phyloP scores from a whole-genome alignment of 768 basidiomycete species.

The Boletus rex-veris region DNA sequence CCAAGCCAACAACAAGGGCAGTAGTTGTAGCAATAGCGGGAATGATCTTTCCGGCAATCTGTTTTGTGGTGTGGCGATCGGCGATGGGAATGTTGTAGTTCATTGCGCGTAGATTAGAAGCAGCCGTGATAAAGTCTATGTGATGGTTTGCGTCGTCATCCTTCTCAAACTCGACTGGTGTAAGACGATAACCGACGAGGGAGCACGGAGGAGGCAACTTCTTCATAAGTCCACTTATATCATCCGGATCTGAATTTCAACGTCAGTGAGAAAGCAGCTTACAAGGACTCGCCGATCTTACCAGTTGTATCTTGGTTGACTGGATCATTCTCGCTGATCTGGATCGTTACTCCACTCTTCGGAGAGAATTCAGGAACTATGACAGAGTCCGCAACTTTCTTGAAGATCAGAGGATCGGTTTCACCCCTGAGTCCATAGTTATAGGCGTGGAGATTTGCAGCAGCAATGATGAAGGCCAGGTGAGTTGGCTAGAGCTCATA shows the following conservation, averaged over 20 bases:
- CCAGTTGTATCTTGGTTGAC: constrained; percentile 50
- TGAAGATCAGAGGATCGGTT: constrained; percentile 73
- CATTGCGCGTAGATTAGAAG: constrained; percentile 92
- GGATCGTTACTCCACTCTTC: constrained; percentile 86
- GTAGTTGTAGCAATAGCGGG: constrained; percentile 99
- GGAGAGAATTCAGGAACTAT: constrained; percentile 92
- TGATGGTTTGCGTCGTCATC: constrained; percentile 98
- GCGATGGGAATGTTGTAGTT: constrained; percentile 90
- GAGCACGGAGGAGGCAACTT: constrained; percentile 86
- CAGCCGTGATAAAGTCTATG: constrained; percentile 98
- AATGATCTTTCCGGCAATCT: constrained; percentile 98
- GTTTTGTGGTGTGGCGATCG: constrained; percentile 91
- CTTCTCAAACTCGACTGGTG: constrained; percentile 97
- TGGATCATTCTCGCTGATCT: constrained; percentile 91
- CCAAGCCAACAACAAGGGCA: constrained; percentile 89
- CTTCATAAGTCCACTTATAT: constrained; percentile 53
- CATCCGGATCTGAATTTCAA: constrained; percentile 40
- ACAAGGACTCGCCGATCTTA: constrained; percentile 10
- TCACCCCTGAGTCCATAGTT: constrained; percentile 97
- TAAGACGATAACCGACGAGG: constrained; percentile 92
- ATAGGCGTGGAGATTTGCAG: constrained; percentile 94
- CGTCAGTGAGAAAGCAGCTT: constrained; percentile 1
- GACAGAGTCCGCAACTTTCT: constrained; percentile 78
- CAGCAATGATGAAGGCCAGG: constrained; percentile 84
- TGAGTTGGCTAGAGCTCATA: constrained; percentile 62